Base-by-base conservation (phyloP, 768 basidiomycete genomes). In the Trametopsis cervina region DNA sequence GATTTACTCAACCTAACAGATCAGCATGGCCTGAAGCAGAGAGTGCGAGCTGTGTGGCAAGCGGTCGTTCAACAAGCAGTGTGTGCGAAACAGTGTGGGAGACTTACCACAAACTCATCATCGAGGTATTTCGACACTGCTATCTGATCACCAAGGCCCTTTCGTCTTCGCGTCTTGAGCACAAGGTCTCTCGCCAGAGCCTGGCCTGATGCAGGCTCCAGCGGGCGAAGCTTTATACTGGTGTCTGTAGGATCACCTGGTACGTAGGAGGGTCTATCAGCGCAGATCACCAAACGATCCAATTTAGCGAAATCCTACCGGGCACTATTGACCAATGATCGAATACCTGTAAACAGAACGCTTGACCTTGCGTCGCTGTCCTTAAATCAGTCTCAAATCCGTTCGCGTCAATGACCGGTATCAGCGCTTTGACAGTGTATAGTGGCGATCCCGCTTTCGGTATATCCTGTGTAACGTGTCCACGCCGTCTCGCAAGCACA, bases 291-390 rank as follows among this genome's bases (percentile, higher is more conserved):
- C 22, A 37, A 37, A 7, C n/a, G 22, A 48, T 50, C 37, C 18
- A 15, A 2, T 49, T 27, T 36, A 29, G 13, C 42, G 69, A 41
- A 21, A 23, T 40, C 81, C 54, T 62, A 87, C 89, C 90, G 58
- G 95, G 95, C n/a, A 98, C 95, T 60, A 95, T 89, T 13, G 88
- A 86, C 96, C 96, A 99, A 60, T 99, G 96, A 65, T 98, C 95
- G 66, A 98, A 99, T 54, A 90, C 81, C 66, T 97, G 94, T 59
- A 92, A 72, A 61, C 93, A 96, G 72, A 97, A 98, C n/a, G 96
- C 96, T 66, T 98, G 96, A 22, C 96, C 96, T 67, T 96, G 92
- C 21, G 96, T 99, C 40, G 96, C 92, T 41, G 94, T 98, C 59
- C 96, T 74, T 63, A 99, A 69, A 70, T 99, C 96, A 3, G 94